Evolutionary conservation across 768 basidiomycete genomes (phyloP), one percentile per base, ranked within the genome.

Genomic region (Termitomyces sp.): DNA sequence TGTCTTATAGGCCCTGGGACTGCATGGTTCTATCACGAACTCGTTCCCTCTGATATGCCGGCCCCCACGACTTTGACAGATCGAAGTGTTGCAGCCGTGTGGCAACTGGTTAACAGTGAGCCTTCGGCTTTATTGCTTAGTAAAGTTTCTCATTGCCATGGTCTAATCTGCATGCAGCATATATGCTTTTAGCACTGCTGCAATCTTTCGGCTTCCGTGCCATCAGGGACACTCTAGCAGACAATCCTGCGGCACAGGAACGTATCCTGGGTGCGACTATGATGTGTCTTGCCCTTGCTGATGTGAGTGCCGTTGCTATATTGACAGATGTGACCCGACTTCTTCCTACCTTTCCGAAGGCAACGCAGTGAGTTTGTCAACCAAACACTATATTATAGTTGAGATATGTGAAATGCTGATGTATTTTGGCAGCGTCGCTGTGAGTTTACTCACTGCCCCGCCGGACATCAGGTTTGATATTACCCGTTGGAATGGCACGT

Each of bases 101-200:
- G 81, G 76, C 88, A 90, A 60, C 69, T 89, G 10, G 81, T 77
- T 29, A 89, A 86, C 56, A 85, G 88, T 86, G 56, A 44, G 79
- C 62, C 25, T 16, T 31, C 20, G 3, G 27, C 9, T 44, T 38
- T 35, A 13, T 43, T 16, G 3, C 7, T 29, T 29, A 4, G 3
- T 9, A 29, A 29, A 29, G 3, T 29, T 13, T 20, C 20, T 20
- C 6, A 36, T 25, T 7, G 10, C 20, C 25, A 15, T 38, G 42
- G 61, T 66, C n/a, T 56, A 27, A 35, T 16, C 32, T 52, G 15
- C 40, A 16, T n/a, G 36, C 27, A 74, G 73, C 70, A 51, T 73
- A 73, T 42, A 66, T 73, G 52, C 60, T 74, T 22, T 58, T 75
- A 27, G 65, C 81, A n/a, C 68, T 89, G 56, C 73, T 88, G 44